Conservation (phyloP, 495 filamentous ascomycete species). For the Aspergillus sclerotiicarbonarius region DNA sequence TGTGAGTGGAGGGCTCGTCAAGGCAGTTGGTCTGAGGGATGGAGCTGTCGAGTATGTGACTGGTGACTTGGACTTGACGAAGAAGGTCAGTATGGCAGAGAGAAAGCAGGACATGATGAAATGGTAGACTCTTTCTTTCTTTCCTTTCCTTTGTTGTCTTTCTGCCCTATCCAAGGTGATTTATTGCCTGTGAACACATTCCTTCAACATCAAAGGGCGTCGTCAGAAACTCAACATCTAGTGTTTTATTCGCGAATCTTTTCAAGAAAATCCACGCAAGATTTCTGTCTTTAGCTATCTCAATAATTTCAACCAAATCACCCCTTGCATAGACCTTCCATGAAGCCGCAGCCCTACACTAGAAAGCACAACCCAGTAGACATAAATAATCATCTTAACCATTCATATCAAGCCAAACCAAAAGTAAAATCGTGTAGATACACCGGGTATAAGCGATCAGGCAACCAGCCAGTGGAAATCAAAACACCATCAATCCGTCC, state of each 20-base stretch:
- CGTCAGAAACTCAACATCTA: no score
- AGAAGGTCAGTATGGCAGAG: constrained; percentile 1
- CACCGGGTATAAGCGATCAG: not conserved
- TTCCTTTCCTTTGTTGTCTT: not conserved
- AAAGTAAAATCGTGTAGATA: not conserved
- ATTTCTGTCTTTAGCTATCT: no score
- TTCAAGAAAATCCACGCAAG: no score
- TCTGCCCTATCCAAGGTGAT: no score
- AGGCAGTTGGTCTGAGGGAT: constrained; percentile 25
- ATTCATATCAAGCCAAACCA: not conserved
- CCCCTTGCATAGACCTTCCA: no score
- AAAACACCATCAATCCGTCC: not conserved
- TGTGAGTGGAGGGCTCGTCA: constrained; percentile 48
- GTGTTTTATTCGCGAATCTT: no score
- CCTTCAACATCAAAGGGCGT: no score
- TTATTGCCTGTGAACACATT: not conserved
- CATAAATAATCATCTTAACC: no score
- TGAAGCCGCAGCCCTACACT: no score
- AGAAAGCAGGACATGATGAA: not conserved
- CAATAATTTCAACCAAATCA: no score
- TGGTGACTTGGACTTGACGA: constrained; percentile 11
- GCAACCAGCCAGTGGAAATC: not conserved
- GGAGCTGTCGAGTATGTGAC: constrained; percentile 27
- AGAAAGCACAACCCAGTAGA: no score
- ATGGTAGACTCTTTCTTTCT: not conserved